Evolutionary conservation across 768 basidiomycete genomes (phyloP), one percentile per base, ranked within the genome.

Genomic region (Paxillus ammoniavirescens): DNA sequence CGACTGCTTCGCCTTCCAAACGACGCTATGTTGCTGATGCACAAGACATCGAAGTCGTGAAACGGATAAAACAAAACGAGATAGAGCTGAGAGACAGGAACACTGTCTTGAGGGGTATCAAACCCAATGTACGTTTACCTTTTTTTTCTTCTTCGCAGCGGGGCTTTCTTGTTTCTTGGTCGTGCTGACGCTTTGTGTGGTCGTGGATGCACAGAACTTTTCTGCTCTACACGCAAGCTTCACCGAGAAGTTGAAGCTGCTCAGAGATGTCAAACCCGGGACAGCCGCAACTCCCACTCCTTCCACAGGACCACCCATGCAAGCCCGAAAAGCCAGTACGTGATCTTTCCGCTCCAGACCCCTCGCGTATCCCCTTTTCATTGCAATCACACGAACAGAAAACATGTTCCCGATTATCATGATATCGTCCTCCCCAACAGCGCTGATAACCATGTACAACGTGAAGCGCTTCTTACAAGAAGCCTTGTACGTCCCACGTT

Each of bases 401-500:
- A 84, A 84, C 64, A 83, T 81, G 63, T 89, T 89, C 71, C 96
- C 96, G 0, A 98, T 99, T 65, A 97, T 98, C 70, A 89, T 98
- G 76, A 94, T 99, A 41, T 96, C 95, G 0, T 96, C 94, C 0
- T 94, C 14, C 15, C 94, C 94, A 0, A 98, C 96, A 2, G 86
- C 93, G 3, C 82, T 99, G 51, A 87, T 99, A 66, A 97, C 93
- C 6, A 97, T 99, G 93, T 86, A 94, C 81, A 99, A 99, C 64
- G 93, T 98, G 52, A 91, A 91, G 69, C 83, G 82, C 31, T 97
- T 98, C 73, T 73, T 99, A 14, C 93, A 98, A 73, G 93, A 98
- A 64, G 82, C 92, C 0, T 73, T 81, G 87, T 92, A 70, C 54
- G 84, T 70, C 3, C 9, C 30, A 23, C 14, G 26, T 54, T 54